Evolutionary conservation across 2,329 filamentous ascomycete genomes (phyloP).

Genomic region (Colletotrichum ledebouriae): DNA sequence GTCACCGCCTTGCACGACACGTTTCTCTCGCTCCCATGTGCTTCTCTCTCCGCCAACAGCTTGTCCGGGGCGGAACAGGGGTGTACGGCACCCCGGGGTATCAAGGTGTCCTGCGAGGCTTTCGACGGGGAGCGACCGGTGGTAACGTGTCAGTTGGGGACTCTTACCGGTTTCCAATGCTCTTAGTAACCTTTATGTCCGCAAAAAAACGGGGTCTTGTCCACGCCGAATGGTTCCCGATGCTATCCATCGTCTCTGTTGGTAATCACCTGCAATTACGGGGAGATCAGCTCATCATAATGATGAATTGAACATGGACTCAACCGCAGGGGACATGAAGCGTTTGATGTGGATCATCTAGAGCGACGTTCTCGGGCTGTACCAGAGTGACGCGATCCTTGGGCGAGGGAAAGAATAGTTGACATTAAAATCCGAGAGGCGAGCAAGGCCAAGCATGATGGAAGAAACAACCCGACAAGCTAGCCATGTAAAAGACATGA

Average conservation of each 20-base stretch:
- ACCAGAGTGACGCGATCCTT: background rate
- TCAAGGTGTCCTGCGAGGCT: slow-evolving; percentile 21
- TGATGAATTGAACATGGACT: no score
- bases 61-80: slow-evolving; percentile 21
- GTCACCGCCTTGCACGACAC: slow-evolving; percentile 27
- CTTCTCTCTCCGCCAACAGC: slow-evolving; percentile 18
- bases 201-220: no score
- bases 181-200: no score
- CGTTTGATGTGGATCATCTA: slow-evolving; percentile 4
- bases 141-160: slow-evolving; percentile 9
- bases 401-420: background rate
- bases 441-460: slow-evolving; percentile 24
- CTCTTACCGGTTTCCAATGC: slow-evolving; percentile 1
- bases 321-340: slow-evolving; percentile 13
- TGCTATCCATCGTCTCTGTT: background rate
- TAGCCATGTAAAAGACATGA: background rate
- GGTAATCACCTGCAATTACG: background rate
- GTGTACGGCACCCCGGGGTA: slow-evolving; percentile 2
- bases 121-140: slow-evolving; percentile 6
- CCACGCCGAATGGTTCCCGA: background rate
- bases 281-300: slow-evolving; percentile 2
- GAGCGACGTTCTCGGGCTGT: slow-evolving; percentile 1
- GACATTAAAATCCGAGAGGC: slow-evolving; percentile 12
- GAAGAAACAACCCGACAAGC: slow-evolving; percentile 21
- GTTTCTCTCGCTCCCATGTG: slow-evolving; percentile 24